Evolutionary conservation across 768 basidiomycete species (phyloP).

Genomic region (Coprinellus aureogranulatus): DNA sequence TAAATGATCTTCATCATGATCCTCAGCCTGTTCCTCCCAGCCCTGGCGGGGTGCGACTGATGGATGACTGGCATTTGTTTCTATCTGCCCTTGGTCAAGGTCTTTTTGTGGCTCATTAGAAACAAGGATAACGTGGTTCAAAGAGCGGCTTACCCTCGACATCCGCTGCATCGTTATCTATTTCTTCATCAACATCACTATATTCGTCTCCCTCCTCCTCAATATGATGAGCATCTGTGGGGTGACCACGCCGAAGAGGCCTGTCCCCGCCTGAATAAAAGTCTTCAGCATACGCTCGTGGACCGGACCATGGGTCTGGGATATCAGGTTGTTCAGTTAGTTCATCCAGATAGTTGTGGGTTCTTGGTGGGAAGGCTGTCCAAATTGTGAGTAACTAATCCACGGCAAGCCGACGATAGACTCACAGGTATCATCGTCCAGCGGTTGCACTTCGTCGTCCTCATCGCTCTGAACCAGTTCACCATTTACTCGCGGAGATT

Average conservation of each 20-base stretch:
- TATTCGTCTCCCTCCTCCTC: conserved; percentile 10
- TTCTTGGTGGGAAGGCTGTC: conserved; percentile 4
- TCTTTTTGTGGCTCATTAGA: no score
- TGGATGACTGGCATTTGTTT: no score
- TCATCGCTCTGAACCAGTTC: no score
- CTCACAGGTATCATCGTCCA: conserved; percentile 31
- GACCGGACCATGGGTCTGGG: conserved; percentile 33
- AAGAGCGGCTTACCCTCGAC: not conserved
- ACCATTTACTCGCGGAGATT: no score
- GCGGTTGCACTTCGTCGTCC: conserved; percentile 29
- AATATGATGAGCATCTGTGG: conserved; percentile 25
- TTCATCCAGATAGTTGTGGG: not conserved
- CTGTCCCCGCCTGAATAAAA: conserved; percentile 43
- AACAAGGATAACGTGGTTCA: no score
- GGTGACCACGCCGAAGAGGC: conserved; percentile 8
- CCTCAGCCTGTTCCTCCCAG: no score
- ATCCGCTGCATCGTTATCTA: not conserved
- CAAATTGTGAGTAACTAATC: not conserved
- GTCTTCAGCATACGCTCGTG: conserved; percentile 34
- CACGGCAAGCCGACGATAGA: not conserved
- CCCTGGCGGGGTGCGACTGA: no score
- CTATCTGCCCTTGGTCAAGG: no score
- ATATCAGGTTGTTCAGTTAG: conserved; percentile 19
- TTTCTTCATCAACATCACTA: not conserved
- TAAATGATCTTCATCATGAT: no score